These are phyloP conservation scores for Abrus pulchellus DNA, from an alignment of 306 rosid genomes.

Conservation along the genomic window DNA sequence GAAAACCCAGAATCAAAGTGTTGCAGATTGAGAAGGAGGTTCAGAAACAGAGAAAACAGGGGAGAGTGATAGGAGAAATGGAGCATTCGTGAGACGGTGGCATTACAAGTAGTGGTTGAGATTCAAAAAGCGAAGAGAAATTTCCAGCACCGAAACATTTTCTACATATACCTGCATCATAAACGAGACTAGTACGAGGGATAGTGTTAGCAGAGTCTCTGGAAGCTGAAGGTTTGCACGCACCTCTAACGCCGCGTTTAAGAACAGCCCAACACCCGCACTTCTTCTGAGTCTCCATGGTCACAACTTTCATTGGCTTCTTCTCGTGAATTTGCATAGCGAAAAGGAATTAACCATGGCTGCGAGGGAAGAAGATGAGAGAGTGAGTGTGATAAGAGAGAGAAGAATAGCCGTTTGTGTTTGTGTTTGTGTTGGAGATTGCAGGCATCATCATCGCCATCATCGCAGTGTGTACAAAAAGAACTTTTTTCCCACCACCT, in stretches of 20 bases:
- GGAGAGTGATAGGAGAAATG: neutral
- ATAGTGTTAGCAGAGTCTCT: slow-evolving; percentile 80
- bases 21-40: neutral
- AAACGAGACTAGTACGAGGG: slow-evolving; percentile 94
- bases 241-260: slow-evolving; percentile 81
- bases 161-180: slow-evolving; percentile 75
- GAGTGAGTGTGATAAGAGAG: slow-evolving; percentile 34
- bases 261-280: slow-evolving; percentile 95
- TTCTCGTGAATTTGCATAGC: slow-evolving; percentile 38
- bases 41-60: slow-evolving; percentile 37
- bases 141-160: neutral
- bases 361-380: slow-evolving; percentile 8
- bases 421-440: slow-evolving; percentile 64
- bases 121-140: neutral
- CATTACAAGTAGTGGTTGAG: slow-evolving; percentile 21
- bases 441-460: slow-evolving; percentile 93
- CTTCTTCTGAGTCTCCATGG: slow-evolving; percentile 76
- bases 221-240: slow-evolving; percentile 83
- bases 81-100: slow-evolving; percentile 44
- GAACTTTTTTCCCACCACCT: slow-evolving; percentile 90
- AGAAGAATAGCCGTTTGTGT: slow-evolving; percentile 39
- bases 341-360: slow-evolving; percentile 45
- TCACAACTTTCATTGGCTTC: slow-evolving; percentile 55
- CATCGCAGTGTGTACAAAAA: slow-evolving; percentile 95
- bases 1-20: slow-evolving; percentile 43